Conservation (phyloP, 148 eudicot species). For the Simmondsia chinensis region DNA sequence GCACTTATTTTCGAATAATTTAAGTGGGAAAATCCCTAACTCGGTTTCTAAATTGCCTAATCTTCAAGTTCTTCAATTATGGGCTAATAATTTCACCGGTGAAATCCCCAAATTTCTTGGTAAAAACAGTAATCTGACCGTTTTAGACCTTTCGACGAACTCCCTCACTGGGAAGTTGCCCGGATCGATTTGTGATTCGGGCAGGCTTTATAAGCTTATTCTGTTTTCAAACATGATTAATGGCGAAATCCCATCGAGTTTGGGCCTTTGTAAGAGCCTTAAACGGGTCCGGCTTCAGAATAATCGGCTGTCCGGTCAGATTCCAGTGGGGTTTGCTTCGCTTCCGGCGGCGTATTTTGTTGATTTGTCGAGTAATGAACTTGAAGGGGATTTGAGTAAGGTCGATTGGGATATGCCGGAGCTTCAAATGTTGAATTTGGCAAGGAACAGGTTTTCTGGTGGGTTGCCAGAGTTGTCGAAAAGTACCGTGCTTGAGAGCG, state of each 20-base stretch:
- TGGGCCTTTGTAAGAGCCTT: constrained; percentile 48
- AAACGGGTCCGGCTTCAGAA: constrained; percentile 55
- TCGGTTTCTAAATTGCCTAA: constrained; percentile 44
- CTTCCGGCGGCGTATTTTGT: constrained; percentile 54
- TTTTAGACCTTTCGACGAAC: constrained; percentile 82
- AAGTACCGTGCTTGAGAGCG: constrained; percentile 44
- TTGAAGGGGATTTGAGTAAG: constrained; percentile 32
- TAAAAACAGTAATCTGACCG: constrained; percentile 55
- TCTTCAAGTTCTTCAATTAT: constrained; percentile 77
- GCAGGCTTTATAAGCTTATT: constrained; percentile 56
- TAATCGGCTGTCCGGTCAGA: constrained; percentile 48
- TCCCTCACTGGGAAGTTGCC: constrained; percentile 73
- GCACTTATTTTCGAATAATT: constrained; percentile 70
- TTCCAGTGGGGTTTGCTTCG: constrained; percentile 37
- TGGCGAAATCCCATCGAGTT: constrained; percentile 48
- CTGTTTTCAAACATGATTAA: constrained; percentile 67
- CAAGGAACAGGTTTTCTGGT: constrained; percentile 48
- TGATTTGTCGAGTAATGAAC: constrained; percentile 54
- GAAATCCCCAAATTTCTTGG: constrained; percentile 69
- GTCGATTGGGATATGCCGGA: constrained; percentile 56
- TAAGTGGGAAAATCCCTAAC: constrained; percentile 59
- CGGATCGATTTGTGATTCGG: constrained; percentile 40
- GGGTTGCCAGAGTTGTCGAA: constrained; percentile 43
- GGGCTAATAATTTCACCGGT: constrained; percentile 67
- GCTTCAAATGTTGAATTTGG: constrained; percentile 74